phyloP scores from a whole-genome alignment of 176 grass and related monocot genomes.

The Rhipidocladum racemiflorum region DNA sequence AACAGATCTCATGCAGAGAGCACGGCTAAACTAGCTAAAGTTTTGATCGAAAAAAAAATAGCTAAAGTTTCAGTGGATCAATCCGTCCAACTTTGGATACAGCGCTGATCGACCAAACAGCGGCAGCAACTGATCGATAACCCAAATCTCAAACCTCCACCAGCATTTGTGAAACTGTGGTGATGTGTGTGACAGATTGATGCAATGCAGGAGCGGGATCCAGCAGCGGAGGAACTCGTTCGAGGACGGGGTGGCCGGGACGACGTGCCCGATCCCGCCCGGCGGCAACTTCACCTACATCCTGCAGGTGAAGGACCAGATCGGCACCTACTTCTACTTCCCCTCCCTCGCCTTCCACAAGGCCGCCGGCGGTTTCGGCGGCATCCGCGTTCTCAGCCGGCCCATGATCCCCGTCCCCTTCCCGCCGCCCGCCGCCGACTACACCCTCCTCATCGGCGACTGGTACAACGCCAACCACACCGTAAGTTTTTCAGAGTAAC shows the following conservation, averaged over 20 bases:
- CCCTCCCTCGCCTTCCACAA: conserved; percentile 94
- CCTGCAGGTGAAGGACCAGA: conserved; percentile 92
- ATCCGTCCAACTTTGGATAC: not conserved
- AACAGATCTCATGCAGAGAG: too few relatives aligned
- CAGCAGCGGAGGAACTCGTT: conserved; percentile 90
- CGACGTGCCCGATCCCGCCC: conserved; percentile 86
- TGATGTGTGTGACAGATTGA: too few relatives aligned
- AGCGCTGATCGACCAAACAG: not conserved
- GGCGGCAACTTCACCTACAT: conserved; percentile 86
- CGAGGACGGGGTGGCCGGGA: conserved; percentile 79
- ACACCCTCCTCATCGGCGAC: conserved; percentile 69
- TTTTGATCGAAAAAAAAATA: too few relatives aligned
- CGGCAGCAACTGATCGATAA: too few relatives aligned
- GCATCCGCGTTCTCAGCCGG: conserved; percentile 75
- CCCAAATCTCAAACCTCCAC: too few relatives aligned
- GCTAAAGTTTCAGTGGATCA: not conserved
- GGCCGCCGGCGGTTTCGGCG: conserved; percentile 85
- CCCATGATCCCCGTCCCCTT: conserved; percentile 85
- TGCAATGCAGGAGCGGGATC: conserved; percentile 62
- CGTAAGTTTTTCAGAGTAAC: conserved; percentile 20
- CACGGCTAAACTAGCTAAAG: not conserved
- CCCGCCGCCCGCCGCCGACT: conserved; percentile 79
- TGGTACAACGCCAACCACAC: conserved; percentile 94
- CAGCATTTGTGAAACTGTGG: not conserved
- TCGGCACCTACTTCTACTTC: conserved; percentile 94